Evolutionary conservation across 192 early-diverging fungal genomes (phyloP).

Genomic region (Fimicolochytrium jonesii): DNA sequence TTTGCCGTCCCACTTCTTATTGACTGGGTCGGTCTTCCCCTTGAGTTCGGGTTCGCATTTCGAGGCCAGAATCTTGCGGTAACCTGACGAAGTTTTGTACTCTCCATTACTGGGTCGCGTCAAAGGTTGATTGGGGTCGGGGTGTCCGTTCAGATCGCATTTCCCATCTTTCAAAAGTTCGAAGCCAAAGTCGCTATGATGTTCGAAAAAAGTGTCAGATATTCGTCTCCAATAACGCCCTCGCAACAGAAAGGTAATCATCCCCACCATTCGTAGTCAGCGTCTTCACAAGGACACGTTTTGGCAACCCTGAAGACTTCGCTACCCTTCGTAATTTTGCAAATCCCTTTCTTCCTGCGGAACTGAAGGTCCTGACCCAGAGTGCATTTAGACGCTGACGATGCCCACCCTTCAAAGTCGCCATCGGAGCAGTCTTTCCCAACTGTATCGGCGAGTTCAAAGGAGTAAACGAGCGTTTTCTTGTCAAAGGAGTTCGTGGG

Average conservation of each 20-base stretch:
- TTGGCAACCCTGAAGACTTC: too few species aligned
- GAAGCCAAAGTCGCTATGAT: slow-evolving; percentile 52
- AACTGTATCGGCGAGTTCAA: slow-evolving; percentile 58
- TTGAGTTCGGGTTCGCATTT: slow-evolving; percentile 49
- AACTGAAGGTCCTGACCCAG: too few species aligned
- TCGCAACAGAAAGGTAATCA: too few species aligned
- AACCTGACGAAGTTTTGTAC: slow-evolving; percentile 76
- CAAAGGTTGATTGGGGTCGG: not conserved
- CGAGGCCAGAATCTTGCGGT: slow-evolving; percentile 68
- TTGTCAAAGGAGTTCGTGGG: slow-evolving; percentile 26
- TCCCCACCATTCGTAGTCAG: slow-evolving; percentile 93
- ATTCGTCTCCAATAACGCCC: too few species aligned
- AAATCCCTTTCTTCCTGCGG: too few species aligned
- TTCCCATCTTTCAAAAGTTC: too few species aligned
- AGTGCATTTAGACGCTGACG: too few species aligned
- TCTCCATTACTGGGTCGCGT: too few species aligned
- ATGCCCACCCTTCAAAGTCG: slow-evolving; percentile 88
- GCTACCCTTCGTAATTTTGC: too few species aligned
- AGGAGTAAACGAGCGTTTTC: slow-evolving; percentile 6
- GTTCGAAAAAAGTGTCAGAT: too few species aligned
- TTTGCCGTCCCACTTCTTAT: slow-evolving; percentile 32
- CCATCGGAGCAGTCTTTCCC: slow-evolving; percentile 39
- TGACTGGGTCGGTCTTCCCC: slow-evolving; percentile 55
- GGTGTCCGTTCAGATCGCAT: not conserved
- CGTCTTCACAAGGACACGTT: slow-evolving; percentile 67